Evolutionary conservation across 2,329 filamentous ascomycete genomes (phyloP), one percentile per base, ranked within the genome.

Genomic region (Leptodontidium sp.): DNA sequence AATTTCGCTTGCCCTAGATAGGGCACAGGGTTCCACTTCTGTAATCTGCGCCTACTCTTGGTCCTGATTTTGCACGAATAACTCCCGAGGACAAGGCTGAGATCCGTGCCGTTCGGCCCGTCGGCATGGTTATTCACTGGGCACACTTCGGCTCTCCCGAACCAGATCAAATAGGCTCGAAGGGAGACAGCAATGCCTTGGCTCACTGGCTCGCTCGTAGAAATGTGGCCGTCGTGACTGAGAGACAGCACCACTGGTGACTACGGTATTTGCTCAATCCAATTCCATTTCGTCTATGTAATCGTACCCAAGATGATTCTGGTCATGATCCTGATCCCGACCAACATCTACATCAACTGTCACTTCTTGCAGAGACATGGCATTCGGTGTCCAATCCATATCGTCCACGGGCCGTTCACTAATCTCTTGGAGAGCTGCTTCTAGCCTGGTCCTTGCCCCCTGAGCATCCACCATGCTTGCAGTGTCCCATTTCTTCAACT

Each of bases 341-440:
- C 40, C 24, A 49, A 17, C n/a, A 5, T 67, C 66, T n/a, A 8
- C 15, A 9, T 61, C 67, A 26, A 59, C 45, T n/a, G 59, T 64
- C n/a, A 76, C 49, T 67, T 78, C 72, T 63, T 76, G 53, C 11
- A 78, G 68, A n/a, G 73, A 75, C 24, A 75, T 72, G 29, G 68
- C 26, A 67, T 78, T 78, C 12, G 76, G 75, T 12, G 76, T 77
- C 77, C 77, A 78, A 69, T 78, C 76, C 76, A 78, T 78, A 66
- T 77, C 76, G 66, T 77, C 72, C 40, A 78, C 68, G 1, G 75
- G 75, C 11, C 68, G 55, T 63, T 78, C 76, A 50, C 73, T 73
- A 52, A 78, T 76, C n/a, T 72, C 70, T 55, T 72, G 66, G 24
- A 78, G 66, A 11, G 73, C 75, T n/a, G 45, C 58, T 49, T 76